Conservation (phyloP, 768 basidiomycete species). For the Harrya chromipes region DNA sequence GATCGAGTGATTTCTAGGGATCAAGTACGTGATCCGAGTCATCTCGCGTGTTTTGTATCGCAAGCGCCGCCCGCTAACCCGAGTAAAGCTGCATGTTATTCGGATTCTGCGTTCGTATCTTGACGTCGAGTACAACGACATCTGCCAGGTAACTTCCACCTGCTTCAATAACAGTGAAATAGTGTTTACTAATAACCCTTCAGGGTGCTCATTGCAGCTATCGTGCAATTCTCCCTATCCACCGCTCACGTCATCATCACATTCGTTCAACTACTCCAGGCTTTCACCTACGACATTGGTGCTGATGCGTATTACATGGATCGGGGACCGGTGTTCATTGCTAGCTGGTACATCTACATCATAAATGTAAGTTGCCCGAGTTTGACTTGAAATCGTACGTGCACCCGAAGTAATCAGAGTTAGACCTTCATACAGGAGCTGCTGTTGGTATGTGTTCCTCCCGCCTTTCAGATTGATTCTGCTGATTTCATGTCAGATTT, state of each 20-base stretch:
- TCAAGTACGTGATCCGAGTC: conserved; percentile 8
- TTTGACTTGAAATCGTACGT: background rate
- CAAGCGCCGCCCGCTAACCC: background rate
- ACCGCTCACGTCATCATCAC: conserved; percentile 14
- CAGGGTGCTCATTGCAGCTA: conserved; percentile 9
- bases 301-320: conserved; percentile 8
- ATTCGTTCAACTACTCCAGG: conserved; percentile 13
- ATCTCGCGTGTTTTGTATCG: background rate
- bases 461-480: background rate
- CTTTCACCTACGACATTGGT: conserved; percentile 5
- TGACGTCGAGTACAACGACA: background rate
- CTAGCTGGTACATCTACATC: conserved; percentile 19
- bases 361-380: conserved; percentile 13
- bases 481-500: conserved; percentile 14
- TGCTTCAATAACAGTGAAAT: background rate
- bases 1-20: background rate
- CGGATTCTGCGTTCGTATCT: conserved; percentile 10
- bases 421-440: conserved; percentile 20
- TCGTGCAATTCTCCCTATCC: conserved; percentile 16
- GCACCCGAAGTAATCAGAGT: background rate
- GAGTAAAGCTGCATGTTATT: conserved; percentile 11
- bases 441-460: conserved; percentile 7
- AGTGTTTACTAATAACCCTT: background rate
- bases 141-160: conserved; percentile 5
- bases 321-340: conserved; percentile 5